phyloP scores from a whole-genome alignment of 192 early-diverging fungal genomes.

The Backusella tarrabulga region DNA sequence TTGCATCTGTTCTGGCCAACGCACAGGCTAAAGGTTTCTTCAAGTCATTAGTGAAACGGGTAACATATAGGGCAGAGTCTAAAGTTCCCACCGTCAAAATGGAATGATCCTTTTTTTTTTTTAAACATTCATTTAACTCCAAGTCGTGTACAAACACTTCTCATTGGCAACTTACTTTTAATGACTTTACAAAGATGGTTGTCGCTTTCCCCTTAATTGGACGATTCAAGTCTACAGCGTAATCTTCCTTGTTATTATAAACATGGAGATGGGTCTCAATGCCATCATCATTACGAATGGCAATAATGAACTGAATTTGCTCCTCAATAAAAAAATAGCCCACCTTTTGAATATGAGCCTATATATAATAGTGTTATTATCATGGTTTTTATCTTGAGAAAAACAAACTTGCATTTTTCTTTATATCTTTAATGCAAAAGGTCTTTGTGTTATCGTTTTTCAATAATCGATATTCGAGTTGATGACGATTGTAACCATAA shows the following conservation, averaged over 20 bases:
- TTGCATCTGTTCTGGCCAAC: not conserved
- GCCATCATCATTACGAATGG: not conserved
- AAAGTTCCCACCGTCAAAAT: not conserved
- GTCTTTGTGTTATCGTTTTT: not conserved
- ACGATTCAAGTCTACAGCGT: not conserved
- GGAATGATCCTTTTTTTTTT: not conserved
- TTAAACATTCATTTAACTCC: not conserved
- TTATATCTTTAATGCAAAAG: not conserved
- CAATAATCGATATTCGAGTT: not conserved
- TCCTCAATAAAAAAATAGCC: not conserved
- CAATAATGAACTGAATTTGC: not conserved
- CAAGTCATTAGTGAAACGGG: not conserved
- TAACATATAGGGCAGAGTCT: conserved; percentile 5
- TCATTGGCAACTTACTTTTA: not conserved
- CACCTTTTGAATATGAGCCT: not conserved
- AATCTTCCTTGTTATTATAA: not conserved
- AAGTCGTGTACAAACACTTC: not conserved
- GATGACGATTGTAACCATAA: not conserved
- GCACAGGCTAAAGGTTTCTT: not conserved
- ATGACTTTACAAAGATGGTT: not conserved
- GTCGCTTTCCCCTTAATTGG: not conserved
- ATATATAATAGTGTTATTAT: conserved; percentile 22
- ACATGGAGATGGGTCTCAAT: not conserved
- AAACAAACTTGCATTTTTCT: not conserved
- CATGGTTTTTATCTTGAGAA: not conserved